Conservation (phyloP, 2,329 filamentous ascomycete species). For the Pyrenophora tritici-repentis region DNA sequence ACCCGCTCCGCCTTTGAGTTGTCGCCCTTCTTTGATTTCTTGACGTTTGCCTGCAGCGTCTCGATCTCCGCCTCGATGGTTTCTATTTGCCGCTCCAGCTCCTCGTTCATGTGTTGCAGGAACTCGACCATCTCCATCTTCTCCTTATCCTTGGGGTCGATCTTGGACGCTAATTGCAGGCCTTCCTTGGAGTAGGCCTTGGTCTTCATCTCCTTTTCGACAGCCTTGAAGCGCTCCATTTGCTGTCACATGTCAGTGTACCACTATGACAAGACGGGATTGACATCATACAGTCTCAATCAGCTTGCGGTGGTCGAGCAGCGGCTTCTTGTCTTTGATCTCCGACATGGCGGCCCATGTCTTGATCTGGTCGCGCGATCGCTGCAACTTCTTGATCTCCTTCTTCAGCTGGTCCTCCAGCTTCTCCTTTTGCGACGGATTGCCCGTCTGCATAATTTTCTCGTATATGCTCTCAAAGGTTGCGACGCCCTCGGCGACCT, state of each 20-base stretch:
- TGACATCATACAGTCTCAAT: constrained; percentile 83
- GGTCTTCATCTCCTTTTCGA: constrained; percentile 99
- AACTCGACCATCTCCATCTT: constrained; percentile 89
- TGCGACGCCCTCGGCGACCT: constrained; percentile 88
- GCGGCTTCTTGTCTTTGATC: constrained; percentile 97
- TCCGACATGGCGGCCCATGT: constrained; percentile 98
- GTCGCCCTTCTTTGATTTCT: constrained; percentile 89
- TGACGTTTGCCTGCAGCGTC: constrained; percentile 82
- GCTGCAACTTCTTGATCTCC: constrained; percentile 99
- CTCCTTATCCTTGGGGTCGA: constrained; percentile 97
- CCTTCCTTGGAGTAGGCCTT: constrained; percentile 99
- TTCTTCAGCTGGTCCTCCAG: constrained; percentile 97
- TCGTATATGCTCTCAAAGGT: constrained; percentile 96
- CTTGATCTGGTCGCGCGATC: constrained; percentile 98
- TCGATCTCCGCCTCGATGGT: constrained; percentile 88
- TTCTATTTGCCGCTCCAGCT: constrained; percentile 93
- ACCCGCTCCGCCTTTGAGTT: constrained; percentile 82
- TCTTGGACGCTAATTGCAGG: constrained; percentile 83
- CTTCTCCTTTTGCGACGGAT: constrained; percentile 96
- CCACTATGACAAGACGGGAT: constrained; percentile 9
- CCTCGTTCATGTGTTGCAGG: constrained; percentile 83
- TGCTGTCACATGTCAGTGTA: constrained; percentile 63
- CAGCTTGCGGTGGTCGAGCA: constrained; percentile 90
- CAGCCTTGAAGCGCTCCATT: constrained; percentile 99
- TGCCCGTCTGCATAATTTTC: constrained; percentile 92